Percentiles rank a stretch among this genome's conserved stretches.
Evolutionary conservation across 805 yeast species (phyloP).

Genomic region (Sugiyamaella mastotermitis): DNA sequence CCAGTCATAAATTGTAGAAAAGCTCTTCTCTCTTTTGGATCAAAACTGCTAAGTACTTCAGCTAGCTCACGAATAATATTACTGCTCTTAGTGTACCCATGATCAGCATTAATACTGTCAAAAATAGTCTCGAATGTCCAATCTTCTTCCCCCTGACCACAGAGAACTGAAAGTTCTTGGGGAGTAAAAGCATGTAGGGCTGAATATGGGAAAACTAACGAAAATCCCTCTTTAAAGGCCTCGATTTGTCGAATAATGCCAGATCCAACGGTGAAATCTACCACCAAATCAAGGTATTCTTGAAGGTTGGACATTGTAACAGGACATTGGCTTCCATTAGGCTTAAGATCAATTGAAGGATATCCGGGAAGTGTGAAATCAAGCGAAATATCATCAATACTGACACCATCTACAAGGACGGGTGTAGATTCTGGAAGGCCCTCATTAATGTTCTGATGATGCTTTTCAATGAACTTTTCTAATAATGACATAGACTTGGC

Average conservation of each 20-base stretch:
- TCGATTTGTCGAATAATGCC: conserved; percentile 64
- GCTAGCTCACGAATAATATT: conserved; percentile 53
- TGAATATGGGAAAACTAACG: conserved; percentile 71
- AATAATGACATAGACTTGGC: conserved; percentile 54
- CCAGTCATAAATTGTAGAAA: conserved; percentile 90
- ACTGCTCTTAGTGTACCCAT: conserved; percentile 77
- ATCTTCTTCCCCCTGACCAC: conserved; percentile 80
- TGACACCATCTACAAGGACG: conserved; percentile 33
- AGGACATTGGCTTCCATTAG: conserved; percentile 45
- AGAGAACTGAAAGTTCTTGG: conserved; percentile 60
- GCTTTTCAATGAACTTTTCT: conserved; percentile 34
- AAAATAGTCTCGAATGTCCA: conserved; percentile 58
- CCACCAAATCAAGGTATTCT: conserved; percentile 48
- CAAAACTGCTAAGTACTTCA: conserved; percentile 53
- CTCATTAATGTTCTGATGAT: conserved; percentile 1
- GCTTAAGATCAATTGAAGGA: conserved; percentile 49
- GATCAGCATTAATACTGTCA: conserved; percentile 71
- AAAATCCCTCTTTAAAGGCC: conserved; percentile 74
- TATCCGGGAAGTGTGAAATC: conserved; percentile 76
- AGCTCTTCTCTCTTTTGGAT: conserved; percentile 50
- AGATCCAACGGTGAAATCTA: conserved; percentile 50
- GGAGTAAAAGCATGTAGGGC: conserved; percentile 69
- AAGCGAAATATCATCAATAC: conserved; percentile 50
- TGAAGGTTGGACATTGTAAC: conserved; percentile 52
- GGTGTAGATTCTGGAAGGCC: conserved; percentile 7